Percentiles rank a stretch among this genome's conserved stretches.
Conservation (phyloP, 2,329 filamentous ascomycete genomes). For the Diaporthe citriasiana region DNA sequence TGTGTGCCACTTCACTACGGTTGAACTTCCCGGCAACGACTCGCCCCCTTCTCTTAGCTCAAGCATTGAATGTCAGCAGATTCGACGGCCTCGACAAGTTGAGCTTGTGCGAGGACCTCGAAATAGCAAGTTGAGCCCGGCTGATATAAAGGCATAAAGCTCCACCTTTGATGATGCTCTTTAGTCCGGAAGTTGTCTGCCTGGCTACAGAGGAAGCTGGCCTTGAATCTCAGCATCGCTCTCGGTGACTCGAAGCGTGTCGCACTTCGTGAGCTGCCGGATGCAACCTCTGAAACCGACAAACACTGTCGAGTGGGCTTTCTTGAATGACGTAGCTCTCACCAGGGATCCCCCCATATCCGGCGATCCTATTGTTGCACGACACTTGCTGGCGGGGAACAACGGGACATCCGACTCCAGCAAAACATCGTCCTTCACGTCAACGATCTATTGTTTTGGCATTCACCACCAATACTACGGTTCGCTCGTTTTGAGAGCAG, state of each 20-base stretch:
- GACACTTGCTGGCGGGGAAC: background rate
- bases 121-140: too few species aligned
- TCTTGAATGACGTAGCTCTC: constrained; percentile 6
- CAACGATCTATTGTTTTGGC: background rate
- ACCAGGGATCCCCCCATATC: background rate
- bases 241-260: background rate
- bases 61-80: too few species aligned
- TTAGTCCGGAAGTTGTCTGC: background rate
- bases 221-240: background rate
- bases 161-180: background rate
- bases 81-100: background rate
- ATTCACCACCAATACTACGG: background rate
- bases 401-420: background rate
- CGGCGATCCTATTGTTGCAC: constrained; percentile 7
- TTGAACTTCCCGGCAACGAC: background rate
- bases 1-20: background rate
- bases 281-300: background rate
- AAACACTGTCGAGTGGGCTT: background rate
- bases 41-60: background rate
- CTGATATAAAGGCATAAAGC: background rate
- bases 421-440: background rate
- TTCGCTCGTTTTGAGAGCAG: background rate
- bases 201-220: background rate
- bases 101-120: background rate
- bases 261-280: background rate